Evolutionary conservation across 2,329 filamentous ascomycete species (phyloP).

Genomic region (Paramyrothecium sp.): DNA sequence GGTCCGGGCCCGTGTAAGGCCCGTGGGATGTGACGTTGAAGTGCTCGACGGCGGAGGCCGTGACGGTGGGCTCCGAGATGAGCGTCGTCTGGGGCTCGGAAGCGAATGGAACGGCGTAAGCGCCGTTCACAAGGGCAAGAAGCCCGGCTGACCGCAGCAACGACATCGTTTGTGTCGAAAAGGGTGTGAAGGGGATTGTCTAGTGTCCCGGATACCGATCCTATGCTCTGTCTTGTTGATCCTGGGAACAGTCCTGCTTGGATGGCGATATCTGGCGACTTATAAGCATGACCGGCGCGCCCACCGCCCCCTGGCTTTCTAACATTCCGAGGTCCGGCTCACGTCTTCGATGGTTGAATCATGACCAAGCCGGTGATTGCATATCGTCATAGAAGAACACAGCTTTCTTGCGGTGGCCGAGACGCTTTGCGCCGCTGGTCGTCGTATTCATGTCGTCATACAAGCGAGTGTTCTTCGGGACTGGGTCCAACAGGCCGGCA

Average conservation of each 20-base stretch:
- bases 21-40: conserved; percentile 67
- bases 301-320: neutral
- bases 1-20: conserved; percentile 61
- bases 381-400: neutral
- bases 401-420: no score
- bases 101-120: conserved; percentile 29
- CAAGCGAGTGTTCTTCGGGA: no score
- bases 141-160: neutral
- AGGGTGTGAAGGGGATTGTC: neutral
- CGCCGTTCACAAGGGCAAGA: conserved; percentile 8
- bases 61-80: conserved; percentile 23
- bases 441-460: neutral
- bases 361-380: neutral
- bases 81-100: conserved; percentile 33
- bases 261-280: neutral
- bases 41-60: conserved; percentile 27
- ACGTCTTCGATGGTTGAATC: neutral
- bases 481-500: no score
- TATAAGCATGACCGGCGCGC: neutral
- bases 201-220: no score
- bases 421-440: no score
- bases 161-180: neutral
- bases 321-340: neutral
- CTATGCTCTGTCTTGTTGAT: no score
- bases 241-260: no score